Evolutionary conservation across 768 basidiomycete species (phyloP).

Genomic region (Infundibulicybe gibba): DNA sequence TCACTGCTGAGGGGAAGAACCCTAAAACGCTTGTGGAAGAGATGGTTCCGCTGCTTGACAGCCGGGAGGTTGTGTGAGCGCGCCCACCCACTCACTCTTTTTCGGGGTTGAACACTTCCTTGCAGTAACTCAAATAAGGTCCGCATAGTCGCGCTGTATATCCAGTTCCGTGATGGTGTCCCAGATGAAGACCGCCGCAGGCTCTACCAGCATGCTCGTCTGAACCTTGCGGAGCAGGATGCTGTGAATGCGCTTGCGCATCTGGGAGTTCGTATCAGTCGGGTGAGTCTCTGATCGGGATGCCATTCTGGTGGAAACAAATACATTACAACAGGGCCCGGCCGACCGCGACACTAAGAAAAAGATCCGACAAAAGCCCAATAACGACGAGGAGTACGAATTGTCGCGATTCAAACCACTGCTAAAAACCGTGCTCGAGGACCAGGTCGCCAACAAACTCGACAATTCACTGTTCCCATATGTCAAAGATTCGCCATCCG

Average conservation of each 20-base stretch:
- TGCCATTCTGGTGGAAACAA: not conserved
- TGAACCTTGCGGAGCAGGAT: slow-evolving; percentile 88
- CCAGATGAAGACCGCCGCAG: slow-evolving; percentile 97
- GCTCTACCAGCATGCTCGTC: slow-evolving; percentile 90
- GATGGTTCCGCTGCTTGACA: slow-evolving; percentile 95
- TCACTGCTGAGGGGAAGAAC: slow-evolving; percentile 89
- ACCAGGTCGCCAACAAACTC: slow-evolving; percentile 75
- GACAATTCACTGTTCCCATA: slow-evolving; percentile 86
- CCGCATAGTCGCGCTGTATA: slow-evolving; percentile 92
- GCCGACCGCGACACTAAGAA: slow-evolving; percentile 78
- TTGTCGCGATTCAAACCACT: slow-evolving; percentile 91
- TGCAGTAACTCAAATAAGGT: slow-evolving; percentile 87
- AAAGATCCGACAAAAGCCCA: slow-evolving; percentile 73
- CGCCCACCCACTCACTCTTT: not conserved
- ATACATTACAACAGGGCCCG: slow-evolving; percentile 44
- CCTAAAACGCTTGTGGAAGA: slow-evolving; percentile 95
- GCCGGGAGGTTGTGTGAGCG: slow-evolving; percentile 75
- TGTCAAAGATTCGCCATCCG: slow-evolving; percentile 72
- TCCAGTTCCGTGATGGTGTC: slow-evolving; percentile 92
- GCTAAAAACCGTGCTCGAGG: slow-evolving; percentile 62
- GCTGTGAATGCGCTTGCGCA: slow-evolving; percentile 83
- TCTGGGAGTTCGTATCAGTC: slow-evolving; percentile 79
- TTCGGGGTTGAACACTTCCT: slow-evolving; percentile 1
- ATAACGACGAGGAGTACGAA: slow-evolving; percentile 91
- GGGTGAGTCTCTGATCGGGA: slow-evolving; percentile 46